A percentile compares a stretch with the other conserved stretches of the same genome.
Conservation (phyloP, 177 flowering plant genomes). For the Tripterygium wilfordii region DNA sequence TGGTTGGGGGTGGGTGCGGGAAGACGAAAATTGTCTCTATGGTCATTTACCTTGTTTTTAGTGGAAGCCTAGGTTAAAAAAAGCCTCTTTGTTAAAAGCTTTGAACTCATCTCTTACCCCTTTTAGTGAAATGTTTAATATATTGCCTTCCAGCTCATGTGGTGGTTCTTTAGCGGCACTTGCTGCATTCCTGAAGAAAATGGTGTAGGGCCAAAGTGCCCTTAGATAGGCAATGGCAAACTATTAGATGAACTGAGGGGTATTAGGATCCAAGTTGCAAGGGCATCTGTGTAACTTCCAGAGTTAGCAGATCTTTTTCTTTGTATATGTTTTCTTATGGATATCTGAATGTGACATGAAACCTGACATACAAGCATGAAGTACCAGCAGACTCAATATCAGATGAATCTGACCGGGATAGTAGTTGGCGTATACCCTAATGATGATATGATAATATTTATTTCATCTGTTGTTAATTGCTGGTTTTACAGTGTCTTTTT, state of each 20-base stretch:
- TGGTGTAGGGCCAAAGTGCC: constrained; percentile 14
- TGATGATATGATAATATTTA: no score
- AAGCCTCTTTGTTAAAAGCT: constrained; percentile 2
- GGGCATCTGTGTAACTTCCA: constrained; percentile 9
- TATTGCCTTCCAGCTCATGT: constrained; percentile 30
- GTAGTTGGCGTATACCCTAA: no score
- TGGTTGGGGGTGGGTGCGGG: constrained; percentile 1
- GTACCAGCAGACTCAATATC: no score
- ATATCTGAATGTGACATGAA: no score
- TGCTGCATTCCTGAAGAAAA: not conserved
- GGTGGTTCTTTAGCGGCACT: constrained; percentile 5
- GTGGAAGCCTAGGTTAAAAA: constrained; percentile 3
- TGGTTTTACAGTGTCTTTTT: no score
- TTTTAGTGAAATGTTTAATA: constrained; percentile 11
- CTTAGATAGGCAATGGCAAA: not conserved
- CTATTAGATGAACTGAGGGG: not conserved
- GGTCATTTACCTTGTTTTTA: constrained; percentile 1
- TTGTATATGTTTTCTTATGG: no score
- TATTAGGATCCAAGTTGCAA: not conserved
- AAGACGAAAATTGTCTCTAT: not conserved
- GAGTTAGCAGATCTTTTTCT: constrained; percentile 1
- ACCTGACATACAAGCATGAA: no score
- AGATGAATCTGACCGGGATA: no score
- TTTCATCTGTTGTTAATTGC: no score
- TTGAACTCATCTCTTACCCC: not conserved